These are phyloP conservation scores for Leptoxyphium fumago DNA, from an alignment of 2,329 filamentous ascomycete genomes.

Conservation along the genomic window DNA sequence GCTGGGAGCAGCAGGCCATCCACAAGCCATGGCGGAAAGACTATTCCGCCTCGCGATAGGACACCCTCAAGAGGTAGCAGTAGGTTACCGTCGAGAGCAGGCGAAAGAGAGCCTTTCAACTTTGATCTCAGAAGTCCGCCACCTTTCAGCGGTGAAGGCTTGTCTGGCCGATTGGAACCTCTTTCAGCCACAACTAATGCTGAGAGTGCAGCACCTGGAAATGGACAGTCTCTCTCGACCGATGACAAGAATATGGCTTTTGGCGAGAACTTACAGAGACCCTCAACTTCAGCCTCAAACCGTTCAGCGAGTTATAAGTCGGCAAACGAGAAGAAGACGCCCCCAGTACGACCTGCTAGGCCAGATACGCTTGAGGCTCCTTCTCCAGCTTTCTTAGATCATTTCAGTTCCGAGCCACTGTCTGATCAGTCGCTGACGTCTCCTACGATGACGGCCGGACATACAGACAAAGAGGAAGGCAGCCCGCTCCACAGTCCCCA, in stretches of 20 bases:
- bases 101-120: constrained; percentile 5
- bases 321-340: constrained; percentile 7
- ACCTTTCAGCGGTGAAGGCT: constrained; percentile 15
- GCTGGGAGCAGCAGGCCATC: constrained; percentile 11
- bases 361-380: constrained; percentile 14
- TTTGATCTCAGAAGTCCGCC: constrained; percentile 30
- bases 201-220: too few species aligned
- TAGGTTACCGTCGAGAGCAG: constrained; percentile 12
- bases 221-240: not conserved
- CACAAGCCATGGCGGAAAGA: constrained; percentile 12
- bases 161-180: too few species aligned
- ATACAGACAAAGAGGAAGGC: constrained; percentile 6
- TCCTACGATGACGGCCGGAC: not conserved
- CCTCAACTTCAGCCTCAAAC: constrained; percentile 4
- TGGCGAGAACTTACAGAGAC: constrained; percentile 2
- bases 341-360: constrained; percentile 17
- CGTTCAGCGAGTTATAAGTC: constrained; percentile 4
- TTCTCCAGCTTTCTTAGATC: constrained; percentile 13
- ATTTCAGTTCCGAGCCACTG: constrained; percentile 13
- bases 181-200: too few species aligned
- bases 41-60: constrained; percentile 7
- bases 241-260: constrained; percentile 1
- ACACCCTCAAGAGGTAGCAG: constrained; percentile 3
- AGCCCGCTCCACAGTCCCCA: constrained; percentile 7
- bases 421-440: constrained; percentile 1